These are phyloP conservation scores for Barnettozyma vustinii DNA, from an alignment of 805 yeast genomes.

Conservation along the genomic window DNA sequence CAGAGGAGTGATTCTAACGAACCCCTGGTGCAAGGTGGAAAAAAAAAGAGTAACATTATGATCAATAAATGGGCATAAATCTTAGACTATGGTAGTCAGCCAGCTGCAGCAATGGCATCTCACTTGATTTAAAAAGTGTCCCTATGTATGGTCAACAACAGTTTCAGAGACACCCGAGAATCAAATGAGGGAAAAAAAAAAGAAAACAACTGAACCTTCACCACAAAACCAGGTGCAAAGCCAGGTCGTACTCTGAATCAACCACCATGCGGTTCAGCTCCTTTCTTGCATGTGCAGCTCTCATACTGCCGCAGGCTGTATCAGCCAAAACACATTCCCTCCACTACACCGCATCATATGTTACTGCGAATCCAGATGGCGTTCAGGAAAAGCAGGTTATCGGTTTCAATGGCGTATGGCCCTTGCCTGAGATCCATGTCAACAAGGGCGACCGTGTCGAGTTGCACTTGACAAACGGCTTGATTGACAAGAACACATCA, in stretches of 20 bases:
- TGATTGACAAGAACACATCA: slow-evolving; percentile 47
- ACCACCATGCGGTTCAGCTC: neutral
- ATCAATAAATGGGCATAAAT: neutral
- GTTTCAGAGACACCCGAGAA: too few species aligned
- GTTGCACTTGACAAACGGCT: slow-evolving; percentile 57
- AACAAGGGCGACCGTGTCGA: slow-evolving; percentile 58
- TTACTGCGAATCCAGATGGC: slow-evolving; percentile 65
- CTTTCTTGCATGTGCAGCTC: neutral
- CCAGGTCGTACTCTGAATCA: neutral
- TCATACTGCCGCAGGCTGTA: slow-evolving; percentile 5
- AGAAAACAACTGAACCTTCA: neutral
- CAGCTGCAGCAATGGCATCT: too few species aligned
- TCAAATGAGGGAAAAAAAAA: neutral
- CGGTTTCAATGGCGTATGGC: slow-evolving; percentile 70
- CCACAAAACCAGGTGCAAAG: neutral
- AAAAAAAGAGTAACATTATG: neutral
- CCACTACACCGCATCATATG: slow-evolving; percentile 55
- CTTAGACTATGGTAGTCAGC: too few species aligned
- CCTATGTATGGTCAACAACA: too few species aligned
- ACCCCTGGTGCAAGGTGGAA: too few species aligned
- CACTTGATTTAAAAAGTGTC: too few species aligned
- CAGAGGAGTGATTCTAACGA: slow-evolving; percentile 27
- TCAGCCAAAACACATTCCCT: slow-evolving; percentile 43
- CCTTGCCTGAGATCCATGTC: slow-evolving; percentile 63
- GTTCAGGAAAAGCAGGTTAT: slow-evolving; percentile 47